Evolutionary conservation across 805 yeast species (phyloP), one percentile per base, ranked within the genome.

Genomic region (Dipodascus albidus): DNA sequence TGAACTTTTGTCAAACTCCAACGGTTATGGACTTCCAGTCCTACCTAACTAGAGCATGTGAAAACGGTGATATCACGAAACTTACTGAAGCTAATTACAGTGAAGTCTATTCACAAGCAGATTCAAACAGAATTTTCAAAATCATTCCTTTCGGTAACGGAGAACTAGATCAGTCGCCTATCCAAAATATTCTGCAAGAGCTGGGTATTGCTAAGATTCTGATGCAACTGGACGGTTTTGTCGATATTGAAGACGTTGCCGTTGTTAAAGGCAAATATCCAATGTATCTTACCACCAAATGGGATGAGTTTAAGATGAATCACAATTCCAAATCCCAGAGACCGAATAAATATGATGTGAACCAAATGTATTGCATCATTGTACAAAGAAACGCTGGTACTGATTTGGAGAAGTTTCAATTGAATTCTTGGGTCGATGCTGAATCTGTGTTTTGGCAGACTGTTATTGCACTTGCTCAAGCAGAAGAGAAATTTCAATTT

Each of bases 371-470:
- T 52, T 67, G 69, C 52, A 61, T 71, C 44, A 55, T 73, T 27
- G 65, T 61, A 22, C 56, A 68, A 55, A 63, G 63, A 47, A 57
- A 67, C 48, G 64, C 64, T 0, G 77, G 78, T 47, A 60, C 65
- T 9, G 75, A 74, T 54, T 67, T 81, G 41, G 78, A 76, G 57
- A 67, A 70, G 50, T 76, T 70, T 54, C 61, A 62, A 48, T 54
- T 81, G 15, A 58, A 59, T 23, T 64, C 69, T 42, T 68, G 70
- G 68, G 55, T 53, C 11, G 74, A 68, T 50, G 72, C 73, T 11
- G 63, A 70, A 62, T 53, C 56, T 8, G 73, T 84, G 1, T 81
- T 84, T 59, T 76, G 81, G 79, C 74, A 73, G 56, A 67, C 80
- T 23, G 79, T 72, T 1, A 64, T 69, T n/a, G 65, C 72, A 2